phyloP scores from a whole-genome alignment of 2,329 filamentous ascomycete genomes.

The Colletotrichum musae region DNA sequence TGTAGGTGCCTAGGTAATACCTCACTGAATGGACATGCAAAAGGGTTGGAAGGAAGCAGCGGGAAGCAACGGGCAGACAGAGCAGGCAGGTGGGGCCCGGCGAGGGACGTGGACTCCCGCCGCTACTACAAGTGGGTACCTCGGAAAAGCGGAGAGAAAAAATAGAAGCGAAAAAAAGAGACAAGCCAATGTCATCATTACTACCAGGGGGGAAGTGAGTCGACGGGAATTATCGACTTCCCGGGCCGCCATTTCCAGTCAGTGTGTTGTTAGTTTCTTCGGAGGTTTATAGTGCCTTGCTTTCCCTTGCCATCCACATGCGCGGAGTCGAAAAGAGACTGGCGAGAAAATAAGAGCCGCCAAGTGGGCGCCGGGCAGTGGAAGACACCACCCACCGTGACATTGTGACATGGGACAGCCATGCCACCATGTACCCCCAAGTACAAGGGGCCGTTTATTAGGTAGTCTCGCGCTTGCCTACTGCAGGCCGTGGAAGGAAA shows the following conservation, averaged over 20 bases:
- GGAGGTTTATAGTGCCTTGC: not conserved
- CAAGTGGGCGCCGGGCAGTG: conserved; percentile 5
- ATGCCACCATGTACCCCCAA: not conserved
- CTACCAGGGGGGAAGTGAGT: not conserved
- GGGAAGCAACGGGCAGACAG: not conserved
- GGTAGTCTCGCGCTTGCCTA: not conserved
- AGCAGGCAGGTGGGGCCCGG: too few species aligned
- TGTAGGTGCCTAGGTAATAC: not conserved
- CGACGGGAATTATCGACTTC: not conserved
- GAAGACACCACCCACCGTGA: not conserved
- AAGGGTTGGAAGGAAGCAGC: too few species aligned
- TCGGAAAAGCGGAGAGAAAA: not conserved
- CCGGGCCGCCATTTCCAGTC: not conserved
- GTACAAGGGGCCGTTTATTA: too few species aligned
- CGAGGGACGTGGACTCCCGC: too few species aligned
- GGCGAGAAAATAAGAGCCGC: conserved; percentile 26
- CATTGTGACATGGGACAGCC: not conserved
- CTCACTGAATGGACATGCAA: too few species aligned
- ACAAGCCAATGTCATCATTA: conserved; percentile 27
- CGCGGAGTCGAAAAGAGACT: conserved; percentile 1
- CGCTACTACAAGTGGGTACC: not conserved
- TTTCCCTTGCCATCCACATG: conserved; percentile 1
- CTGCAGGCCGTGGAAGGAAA: not conserved
- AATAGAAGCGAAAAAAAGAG: not conserved
- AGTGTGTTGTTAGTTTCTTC: conserved; percentile 1